Evolutionary conservation across 139 green algal species (phyloP).

Genomic region (Chlamydomonas schloesseri): DNA sequence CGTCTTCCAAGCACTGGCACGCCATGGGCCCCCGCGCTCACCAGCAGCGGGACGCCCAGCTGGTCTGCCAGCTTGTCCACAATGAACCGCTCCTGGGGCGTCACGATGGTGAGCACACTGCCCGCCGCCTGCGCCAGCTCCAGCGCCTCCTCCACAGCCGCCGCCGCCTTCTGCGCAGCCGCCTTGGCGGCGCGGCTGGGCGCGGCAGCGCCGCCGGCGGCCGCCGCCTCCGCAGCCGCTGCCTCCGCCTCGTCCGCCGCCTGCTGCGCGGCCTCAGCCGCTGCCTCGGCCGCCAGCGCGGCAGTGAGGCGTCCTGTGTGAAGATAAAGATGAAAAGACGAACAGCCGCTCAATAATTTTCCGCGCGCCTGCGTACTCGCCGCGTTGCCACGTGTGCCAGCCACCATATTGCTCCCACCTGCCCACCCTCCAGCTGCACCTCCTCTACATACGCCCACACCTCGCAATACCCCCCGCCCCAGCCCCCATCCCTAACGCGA

Average conservation of each 20-base stretch:
- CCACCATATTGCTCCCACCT: too few species aligned
- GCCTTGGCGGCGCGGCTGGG: neutral
- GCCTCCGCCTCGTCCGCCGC: neutral
- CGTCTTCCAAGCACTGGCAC: too few species aligned
- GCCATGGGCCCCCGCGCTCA: too few species aligned
- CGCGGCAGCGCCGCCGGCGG: neutral
- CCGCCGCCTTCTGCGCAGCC: neutral
- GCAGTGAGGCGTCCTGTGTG: neutral
- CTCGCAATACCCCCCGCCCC: too few species aligned
- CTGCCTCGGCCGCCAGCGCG: conserved; percentile 3
- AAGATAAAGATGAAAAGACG: too few species aligned
- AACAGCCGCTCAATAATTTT: too few species aligned
- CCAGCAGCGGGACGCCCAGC: conserved; percentile 74
- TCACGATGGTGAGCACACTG: conserved; percentile 78
- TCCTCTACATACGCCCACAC: too few species aligned
- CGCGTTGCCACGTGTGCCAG: too few species aligned
- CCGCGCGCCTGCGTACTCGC: too few species aligned
- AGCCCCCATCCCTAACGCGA: too few species aligned
- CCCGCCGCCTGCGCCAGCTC: conserved; percentile 69
- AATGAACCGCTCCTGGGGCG: conserved; percentile 78
- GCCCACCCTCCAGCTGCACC: too few species aligned
- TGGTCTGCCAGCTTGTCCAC: conserved; percentile 76
- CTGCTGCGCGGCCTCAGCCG: neutral
- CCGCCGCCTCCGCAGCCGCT: neutral
- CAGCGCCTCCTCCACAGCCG: neutral